Evolutionary conservation across 2,329 filamentous ascomycete genomes (phyloP).

Genomic region (Apiospora pterosperma): DNA sequence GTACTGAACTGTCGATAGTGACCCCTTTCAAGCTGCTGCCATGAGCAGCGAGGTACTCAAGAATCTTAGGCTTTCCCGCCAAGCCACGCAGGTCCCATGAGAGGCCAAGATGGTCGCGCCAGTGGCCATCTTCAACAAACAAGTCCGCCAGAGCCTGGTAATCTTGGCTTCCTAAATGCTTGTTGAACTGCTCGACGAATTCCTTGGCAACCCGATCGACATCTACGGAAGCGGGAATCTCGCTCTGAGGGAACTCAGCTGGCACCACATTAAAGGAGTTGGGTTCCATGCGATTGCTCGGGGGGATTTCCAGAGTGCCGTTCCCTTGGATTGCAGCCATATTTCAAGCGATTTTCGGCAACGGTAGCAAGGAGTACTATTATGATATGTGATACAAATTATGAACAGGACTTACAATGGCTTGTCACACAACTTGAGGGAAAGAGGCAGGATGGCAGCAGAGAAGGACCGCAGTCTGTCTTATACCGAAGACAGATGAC

Average conservation of each 20-base stretch:
- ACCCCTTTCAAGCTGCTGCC: conserved; percentile 41
- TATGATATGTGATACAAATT: not conserved
- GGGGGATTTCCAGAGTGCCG: not conserved
- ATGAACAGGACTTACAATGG: not conserved
- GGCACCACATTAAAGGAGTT: conserved; percentile 53
- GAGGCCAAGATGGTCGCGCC: conserved; percentile 56
- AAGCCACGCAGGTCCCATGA: conserved; percentile 55
- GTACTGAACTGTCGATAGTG: conserved; percentile 41
- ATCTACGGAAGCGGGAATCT: conserved; percentile 27
- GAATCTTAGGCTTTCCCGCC: conserved; percentile 38
- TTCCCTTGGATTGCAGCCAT: not conserved
- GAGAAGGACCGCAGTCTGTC: not conserved
- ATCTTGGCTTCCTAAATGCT: conserved; percentile 32
- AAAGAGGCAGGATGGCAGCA: not conserved
- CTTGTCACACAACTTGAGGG: not conserved
- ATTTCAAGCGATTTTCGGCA: not conserved
- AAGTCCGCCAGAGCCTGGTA: conserved; percentile 30
- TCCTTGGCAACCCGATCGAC: conserved; percentile 33
- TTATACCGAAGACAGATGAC: not conserved
- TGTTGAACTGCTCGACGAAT: conserved; percentile 33
- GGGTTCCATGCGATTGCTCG: conserved; percentile 21
- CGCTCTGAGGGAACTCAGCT: conserved; percentile 37
- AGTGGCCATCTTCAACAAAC: conserved; percentile 46
- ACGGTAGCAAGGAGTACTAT: no score
- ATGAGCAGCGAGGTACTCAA: conserved; percentile 33